Base-by-base conservation (phyloP, 495 filamentous ascomycete genomes). In the Pyronema omphalodes region DNA sequence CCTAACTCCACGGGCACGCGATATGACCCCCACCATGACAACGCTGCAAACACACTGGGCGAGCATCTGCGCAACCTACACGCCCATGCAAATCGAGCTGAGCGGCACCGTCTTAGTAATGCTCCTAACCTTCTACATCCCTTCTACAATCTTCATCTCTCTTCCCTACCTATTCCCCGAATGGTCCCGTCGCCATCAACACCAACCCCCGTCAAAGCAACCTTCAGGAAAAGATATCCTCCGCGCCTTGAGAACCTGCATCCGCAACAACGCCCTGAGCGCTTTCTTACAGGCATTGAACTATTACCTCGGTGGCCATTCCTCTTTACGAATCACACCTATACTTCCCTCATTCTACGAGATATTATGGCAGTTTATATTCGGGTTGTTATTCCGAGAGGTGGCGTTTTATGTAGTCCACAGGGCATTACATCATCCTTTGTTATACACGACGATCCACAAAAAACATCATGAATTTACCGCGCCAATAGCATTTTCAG, bases 401-500 rank as follows among this genome's bases (percentile, higher is more conserved):
- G 17, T 43, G 3, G 17, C 17, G 1, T 43, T 43, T 6, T 78
- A 78, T 59, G 71, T 73, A 57, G 53, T 65, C 57, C 73, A 82
- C 60, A 67, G 74, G 34, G 48, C 71, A 37, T 64, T 81, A 44
- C 71, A 82, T 63, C 58, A 62, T 6, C 72, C 68, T 0, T 52
- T 37, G 4, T 51, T 78, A 11, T 79, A 78, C 65, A 61, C 55
- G 14, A 55, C 45, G 6, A 69, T 79, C 40, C 76, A 79, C 66
- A 79, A 78, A 55, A 58, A 67, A 39, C 76, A 79, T 55, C 75
- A 79, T 63, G 63, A 65, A 14, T 79, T 76, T 65, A 75, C 72
- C 0, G 74, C 75, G 0, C 76, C 75, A 0, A 71, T 78, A 8
- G 71, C 73, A 0, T 60, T 79, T n/a, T 67, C 76, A 0, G 71